phyloP scores from a whole-genome alignment of 306 rosid genomes.

The Dalbergia cultrata region DNA sequence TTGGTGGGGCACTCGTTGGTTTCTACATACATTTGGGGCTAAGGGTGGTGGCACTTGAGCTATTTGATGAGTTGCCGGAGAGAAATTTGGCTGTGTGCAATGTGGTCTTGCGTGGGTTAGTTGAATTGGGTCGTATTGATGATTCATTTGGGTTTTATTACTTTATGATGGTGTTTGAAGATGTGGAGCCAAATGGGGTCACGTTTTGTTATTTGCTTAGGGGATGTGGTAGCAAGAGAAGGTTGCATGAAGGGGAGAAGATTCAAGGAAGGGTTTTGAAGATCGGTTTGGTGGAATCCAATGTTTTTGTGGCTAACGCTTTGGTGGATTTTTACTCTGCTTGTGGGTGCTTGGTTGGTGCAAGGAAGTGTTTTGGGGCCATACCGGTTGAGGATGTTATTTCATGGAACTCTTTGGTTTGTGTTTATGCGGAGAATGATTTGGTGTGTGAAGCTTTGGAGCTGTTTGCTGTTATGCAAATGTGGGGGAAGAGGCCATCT shows the following conservation, averaged over 20 bases:
- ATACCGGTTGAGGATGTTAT: slow-evolving; percentile 68
- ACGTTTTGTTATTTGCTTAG: slow-evolving; percentile 79
- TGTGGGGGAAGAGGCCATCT: slow-evolving; percentile 74
- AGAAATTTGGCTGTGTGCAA: slow-evolving; percentile 73
- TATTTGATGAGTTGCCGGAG: slow-evolving; percentile 79
- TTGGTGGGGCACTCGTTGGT: slow-evolving; percentile 68
- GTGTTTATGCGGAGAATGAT: slow-evolving; percentile 58
- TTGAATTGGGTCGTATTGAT: slow-evolving; percentile 57
- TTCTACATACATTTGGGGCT: slow-evolving; percentile 63
- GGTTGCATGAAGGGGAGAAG: slow-evolving; percentile 68
- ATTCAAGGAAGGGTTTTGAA: slow-evolving; percentile 66
- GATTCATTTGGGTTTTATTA: slow-evolving; percentile 51
- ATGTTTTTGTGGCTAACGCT: slow-evolving; percentile 76
- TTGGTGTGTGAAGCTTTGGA: slow-evolving; percentile 58
- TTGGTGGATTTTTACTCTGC: slow-evolving; percentile 91
- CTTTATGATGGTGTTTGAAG: slow-evolving; percentile 63
- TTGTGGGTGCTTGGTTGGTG: slow-evolving; percentile 66
- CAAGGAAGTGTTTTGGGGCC: slow-evolving; percentile 66
- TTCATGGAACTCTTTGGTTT: slow-evolving; percentile 91
- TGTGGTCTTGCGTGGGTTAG: slow-evolving; percentile 67
- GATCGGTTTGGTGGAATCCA: slow-evolving; percentile 63
- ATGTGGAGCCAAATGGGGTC: slow-evolving; percentile 74
- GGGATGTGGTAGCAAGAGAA: slow-evolving; percentile 59
- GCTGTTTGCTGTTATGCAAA: slow-evolving; percentile 65
- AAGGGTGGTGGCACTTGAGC: slow-evolving; percentile 52